A percentile compares a stretch with the other conserved stretches of the same genome.
Evolutionary conservation across 2,329 filamentous ascomycete species (phyloP).

Genomic region (Cladosporium sp.): DNA sequence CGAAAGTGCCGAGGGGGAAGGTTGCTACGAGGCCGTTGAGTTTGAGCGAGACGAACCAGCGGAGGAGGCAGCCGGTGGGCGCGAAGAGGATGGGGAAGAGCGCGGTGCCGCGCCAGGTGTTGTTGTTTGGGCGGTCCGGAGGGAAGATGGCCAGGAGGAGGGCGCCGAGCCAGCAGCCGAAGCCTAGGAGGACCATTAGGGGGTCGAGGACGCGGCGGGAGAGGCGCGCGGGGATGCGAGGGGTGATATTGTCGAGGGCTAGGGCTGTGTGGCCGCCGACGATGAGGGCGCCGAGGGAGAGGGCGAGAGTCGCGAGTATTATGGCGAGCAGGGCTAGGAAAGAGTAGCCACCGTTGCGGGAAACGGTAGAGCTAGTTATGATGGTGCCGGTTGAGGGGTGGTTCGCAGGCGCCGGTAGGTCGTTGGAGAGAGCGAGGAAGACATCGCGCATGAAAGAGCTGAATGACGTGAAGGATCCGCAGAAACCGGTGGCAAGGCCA

Average conservation of each 20-base stretch:
- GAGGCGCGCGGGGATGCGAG: slow-evolving; percentile 54
- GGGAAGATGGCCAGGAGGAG: slow-evolving; percentile 68
- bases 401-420: slow-evolving; percentile 53
- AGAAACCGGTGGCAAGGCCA: slow-evolving; percentile 80
- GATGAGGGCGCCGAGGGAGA: slow-evolving; percentile 66
- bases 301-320: slow-evolving; percentile 63
- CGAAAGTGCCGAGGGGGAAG: slow-evolving; percentile 84
- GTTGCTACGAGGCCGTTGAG: slow-evolving; percentile 63
- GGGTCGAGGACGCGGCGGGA: slow-evolving; percentile 61
- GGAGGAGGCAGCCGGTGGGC: slow-evolving; percentile 68
- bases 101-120: slow-evolving; percentile 67
- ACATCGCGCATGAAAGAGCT: slow-evolving; percentile 77
- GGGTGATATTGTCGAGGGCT: slow-evolving; percentile 53
- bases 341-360: slow-evolving; percentile 69
- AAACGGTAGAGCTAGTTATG: slow-evolving; percentile 25
- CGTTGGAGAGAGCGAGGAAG: slow-evolving; percentile 75
- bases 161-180: slow-evolving; percentile 73
- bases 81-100: slow-evolving; percentile 78
- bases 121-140: slow-evolving; percentile 47
- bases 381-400: slow-evolving; percentile 25
- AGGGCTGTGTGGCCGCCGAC: slow-evolving; percentile 72
- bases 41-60: slow-evolving; percentile 66
- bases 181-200: slow-evolving; percentile 58
- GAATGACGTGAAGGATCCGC: slow-evolving; percentile 85
- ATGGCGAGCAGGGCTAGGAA: slow-evolving; percentile 77